These are phyloP conservation scores for Nakazawaea wickerhamii DNA, from an alignment of 805 yeast species.

Conservation along the genomic window DNA sequence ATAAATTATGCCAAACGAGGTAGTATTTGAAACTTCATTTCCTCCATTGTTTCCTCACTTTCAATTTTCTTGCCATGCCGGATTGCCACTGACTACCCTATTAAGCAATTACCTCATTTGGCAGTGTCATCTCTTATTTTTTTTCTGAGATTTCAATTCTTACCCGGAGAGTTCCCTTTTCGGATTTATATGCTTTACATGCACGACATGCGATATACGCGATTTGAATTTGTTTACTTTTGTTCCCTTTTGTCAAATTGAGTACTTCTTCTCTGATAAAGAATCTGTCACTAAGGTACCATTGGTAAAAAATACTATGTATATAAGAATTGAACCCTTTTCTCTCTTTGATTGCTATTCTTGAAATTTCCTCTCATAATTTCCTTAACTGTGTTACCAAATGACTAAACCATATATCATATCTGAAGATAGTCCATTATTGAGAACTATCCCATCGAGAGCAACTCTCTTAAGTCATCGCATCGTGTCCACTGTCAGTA, in stretches of 20 bases:
- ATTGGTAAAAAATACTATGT: not conserved
- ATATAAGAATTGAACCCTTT: not conserved
- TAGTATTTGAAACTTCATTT: too few relatives aligned
- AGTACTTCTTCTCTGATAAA: too few relatives aligned
- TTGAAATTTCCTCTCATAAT: not conserved
- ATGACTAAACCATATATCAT: slow-evolving; percentile 12
- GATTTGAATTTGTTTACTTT: slow-evolving; percentile 5
- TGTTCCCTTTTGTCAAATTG: slow-evolving; percentile 4
- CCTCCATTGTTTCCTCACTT: not conserved
- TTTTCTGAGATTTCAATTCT: too few relatives aligned
- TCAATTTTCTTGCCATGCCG: not conserved
- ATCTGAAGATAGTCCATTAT: slow-evolving; percentile 11
- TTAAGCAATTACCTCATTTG: not conserved
- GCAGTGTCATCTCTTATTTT: too few relatives aligned
- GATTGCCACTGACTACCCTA: not conserved
- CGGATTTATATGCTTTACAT: too few relatives aligned
- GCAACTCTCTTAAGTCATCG: slow-evolving; percentile 9
- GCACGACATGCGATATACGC: too few relatives aligned
- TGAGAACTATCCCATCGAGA: slow-evolving; percentile 12
- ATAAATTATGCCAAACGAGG: not conserved
- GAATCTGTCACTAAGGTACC: not conserved
- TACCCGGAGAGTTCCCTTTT: too few relatives aligned
- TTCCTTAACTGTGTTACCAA: not conserved
- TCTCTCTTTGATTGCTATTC: not conserved
- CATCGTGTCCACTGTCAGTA: slow-evolving; percentile 4